Percentiles rank a stretch among this genome's conserved stretches.
These are phyloP conservation scores for Zanthoxylum bungeanum DNA, from an alignment of 345 rosid genomes.

Conservation along the genomic window DNA sequence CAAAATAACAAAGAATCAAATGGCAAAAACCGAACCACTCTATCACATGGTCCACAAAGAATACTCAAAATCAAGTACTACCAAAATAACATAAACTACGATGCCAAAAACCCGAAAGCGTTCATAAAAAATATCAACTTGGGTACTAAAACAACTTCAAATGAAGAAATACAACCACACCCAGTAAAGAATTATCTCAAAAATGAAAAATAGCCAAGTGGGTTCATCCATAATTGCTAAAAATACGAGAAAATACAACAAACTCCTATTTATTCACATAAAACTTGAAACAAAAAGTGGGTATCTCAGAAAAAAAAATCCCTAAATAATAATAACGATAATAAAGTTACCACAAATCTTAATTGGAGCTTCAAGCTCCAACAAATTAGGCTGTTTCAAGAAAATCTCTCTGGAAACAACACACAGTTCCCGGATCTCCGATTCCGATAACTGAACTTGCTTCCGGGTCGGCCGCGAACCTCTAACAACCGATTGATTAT, in stretches of 20 bases:
- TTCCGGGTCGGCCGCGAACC: slow-evolving; percentile 59
- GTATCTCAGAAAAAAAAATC: not conserved
- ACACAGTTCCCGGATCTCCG: slow-evolving; percentile 75
- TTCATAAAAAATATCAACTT: not conserved
- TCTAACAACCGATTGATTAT: slow-evolving; percentile 61
- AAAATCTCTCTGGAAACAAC: slow-evolving; percentile 50
- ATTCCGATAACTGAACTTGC: slow-evolving; percentile 68
- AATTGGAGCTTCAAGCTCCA: slow-evolving; percentile 80
- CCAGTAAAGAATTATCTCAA: not conserved
- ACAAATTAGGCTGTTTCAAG: slow-evolving; percentile 63
- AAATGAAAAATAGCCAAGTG: not conserved
- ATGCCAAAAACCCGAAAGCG: not conserved
- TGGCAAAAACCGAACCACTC: not conserved
- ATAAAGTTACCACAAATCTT: slow-evolving; percentile 63
- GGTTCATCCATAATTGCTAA: not conserved
- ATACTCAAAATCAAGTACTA: too few relatives aligned
- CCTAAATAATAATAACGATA: not conserved
- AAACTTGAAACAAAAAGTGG: not conserved
- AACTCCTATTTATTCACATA: not conserved
- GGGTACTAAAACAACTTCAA: not conserved
- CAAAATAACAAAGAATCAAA: not conserved
- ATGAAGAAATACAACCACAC: not conserved
- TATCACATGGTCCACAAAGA: not conserved
- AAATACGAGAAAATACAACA: not conserved
- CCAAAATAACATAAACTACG: not conserved